Base-by-base conservation (phyloP, 192 early-diverging fungal genomes). In the Powellomyces hirtus region DNA sequence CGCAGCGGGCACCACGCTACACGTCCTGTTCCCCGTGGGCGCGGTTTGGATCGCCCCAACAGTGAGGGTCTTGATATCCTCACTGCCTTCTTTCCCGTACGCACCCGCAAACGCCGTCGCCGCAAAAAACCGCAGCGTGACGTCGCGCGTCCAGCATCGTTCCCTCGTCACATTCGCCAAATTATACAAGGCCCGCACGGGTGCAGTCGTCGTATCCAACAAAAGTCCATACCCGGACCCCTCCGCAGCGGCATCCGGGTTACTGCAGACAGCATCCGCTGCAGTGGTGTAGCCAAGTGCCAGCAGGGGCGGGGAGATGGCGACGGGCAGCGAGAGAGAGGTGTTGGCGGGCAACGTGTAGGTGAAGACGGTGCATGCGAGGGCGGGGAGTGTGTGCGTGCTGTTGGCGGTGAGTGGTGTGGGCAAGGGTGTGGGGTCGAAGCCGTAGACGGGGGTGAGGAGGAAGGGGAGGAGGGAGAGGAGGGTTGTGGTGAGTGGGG, bases 291-390 rank as follows among this genome's bases (percentile, higher is more conserved):
- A 64, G 3, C 62, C 62, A 2, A 64, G 62, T 2, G 62, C 42
- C 5, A 64, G 62, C n/a, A 49, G 18, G 18, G 62, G 24, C 29
- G 62, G 62, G 33, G 62, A 20, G 42, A 64, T 46, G 33, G 45
- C 0, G 33, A 64, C 22, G 33, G 62, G 29, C 29, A 64, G 33
- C 22, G 62, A 26, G 46, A 64, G 46, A 0, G 62, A 49, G 49
- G 20, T 20, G 62, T 64, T 64, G 0, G 46, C 45, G 16, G 62
- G 62, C 27, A 64, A 14, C 29, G 40, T 64, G 49, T 49, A 64
- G 38, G 62, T 64, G 40, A 64, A 20, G 42, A 64, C 30, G 0
- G 16, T 10, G 27, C 62, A 64, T 22, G 62, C 4, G 40, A 64
- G 62, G 37, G 44, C 44, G 44, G 49, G 62, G 11, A 64, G 18